Evolutionary conservation across 2,329 filamentous ascomycete species (phyloP).

Genomic region (Fusarium oxysporum): DNA sequence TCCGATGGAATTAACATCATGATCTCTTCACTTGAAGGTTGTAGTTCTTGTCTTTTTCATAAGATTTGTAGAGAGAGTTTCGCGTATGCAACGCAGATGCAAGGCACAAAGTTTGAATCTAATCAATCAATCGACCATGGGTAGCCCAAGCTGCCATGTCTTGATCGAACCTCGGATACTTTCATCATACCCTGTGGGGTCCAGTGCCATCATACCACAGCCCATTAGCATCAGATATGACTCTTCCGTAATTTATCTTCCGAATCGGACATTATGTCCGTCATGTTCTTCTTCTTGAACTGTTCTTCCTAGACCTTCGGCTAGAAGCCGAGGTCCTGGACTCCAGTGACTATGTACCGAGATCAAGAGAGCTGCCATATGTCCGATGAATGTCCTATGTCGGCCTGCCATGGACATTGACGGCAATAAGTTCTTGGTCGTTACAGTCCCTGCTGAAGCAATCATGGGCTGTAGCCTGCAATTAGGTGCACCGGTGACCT

Average conservation of each 20-base stretch:
- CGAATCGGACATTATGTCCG: constrained; percentile 17
- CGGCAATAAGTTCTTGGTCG: neutral
- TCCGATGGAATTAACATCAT: neutral
- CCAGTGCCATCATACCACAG: neutral
- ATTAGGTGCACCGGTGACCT: neutral
- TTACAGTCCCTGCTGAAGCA: neutral
- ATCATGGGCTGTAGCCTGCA: neutral
- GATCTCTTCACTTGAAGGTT: neutral
- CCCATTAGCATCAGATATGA: constrained; percentile 7
- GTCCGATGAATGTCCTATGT: constrained; percentile 16
- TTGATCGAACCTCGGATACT: constrained; percentile 5
- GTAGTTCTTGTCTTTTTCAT: neutral
- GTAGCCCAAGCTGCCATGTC: neutral
- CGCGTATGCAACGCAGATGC: constrained; percentile 2
- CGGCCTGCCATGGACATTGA: neutral
- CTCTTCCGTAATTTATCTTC: neutral
- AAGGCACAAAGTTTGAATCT: neutral
- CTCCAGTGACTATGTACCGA: constrained; percentile 8
- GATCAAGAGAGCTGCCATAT: constrained; percentile 13
- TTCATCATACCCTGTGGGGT: neutral
- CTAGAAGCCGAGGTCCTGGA: constrained; percentile 25
- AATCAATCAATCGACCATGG: neutral
- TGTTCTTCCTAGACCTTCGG: constrained; percentile 12
- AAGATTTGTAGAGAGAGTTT: neutral
- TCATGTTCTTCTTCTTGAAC: neutral